These are phyloP conservation scores for Jatropha multifida DNA, from an alignment of 441 rosid species.

Conservation along the genomic window DNA sequence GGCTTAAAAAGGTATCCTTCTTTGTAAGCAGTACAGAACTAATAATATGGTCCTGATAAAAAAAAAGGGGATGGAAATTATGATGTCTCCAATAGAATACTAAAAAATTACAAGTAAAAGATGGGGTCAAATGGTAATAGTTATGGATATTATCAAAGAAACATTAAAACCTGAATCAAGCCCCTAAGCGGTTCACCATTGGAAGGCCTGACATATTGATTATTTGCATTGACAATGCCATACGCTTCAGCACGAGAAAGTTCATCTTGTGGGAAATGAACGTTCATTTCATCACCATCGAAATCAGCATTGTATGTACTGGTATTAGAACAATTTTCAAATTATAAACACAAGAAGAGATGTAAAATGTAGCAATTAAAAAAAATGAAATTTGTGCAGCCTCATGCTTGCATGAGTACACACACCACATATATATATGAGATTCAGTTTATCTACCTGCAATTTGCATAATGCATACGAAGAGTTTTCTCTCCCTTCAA, in stretches of 20 bases:
- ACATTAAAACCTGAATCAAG: conserved; percentile 78
- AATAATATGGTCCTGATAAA: conserved; percentile 83
- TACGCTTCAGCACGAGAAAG: conserved; percentile 99
- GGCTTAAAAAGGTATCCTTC: conserved; percentile 83
- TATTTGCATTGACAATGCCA: conserved; percentile 97
- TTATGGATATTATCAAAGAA: background rate
- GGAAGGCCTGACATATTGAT: conserved; percentile 95
- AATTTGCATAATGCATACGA: conserved; percentile 99
- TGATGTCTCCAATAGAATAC: conserved; percentile 14
- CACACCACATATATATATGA: background rate
- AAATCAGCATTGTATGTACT: conserved; percentile 99
- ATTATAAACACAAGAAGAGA: background rate
- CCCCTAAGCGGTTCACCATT: conserved; percentile 93
- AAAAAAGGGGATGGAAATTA: conserved; percentile 3
- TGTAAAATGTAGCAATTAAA: conserved; percentile 1
- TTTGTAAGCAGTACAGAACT: conserved; percentile 91
- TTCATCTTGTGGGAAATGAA: conserved; percentile 99
- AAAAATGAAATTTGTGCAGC: background rate
- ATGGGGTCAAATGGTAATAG: background rate
- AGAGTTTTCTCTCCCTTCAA: conserved; percentile 94
- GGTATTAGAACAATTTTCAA: conserved; percentile 30
- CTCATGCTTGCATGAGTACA: background rate
- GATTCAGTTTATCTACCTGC: conserved; percentile 61
- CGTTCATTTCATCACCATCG: conserved; percentile 99
- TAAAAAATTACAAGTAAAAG: conserved; percentile 18